Base-by-base conservation (phyloP, 1,284 basidiomycete genomes). In the Cutaneotrichosporon cyanovorans region DNA sequence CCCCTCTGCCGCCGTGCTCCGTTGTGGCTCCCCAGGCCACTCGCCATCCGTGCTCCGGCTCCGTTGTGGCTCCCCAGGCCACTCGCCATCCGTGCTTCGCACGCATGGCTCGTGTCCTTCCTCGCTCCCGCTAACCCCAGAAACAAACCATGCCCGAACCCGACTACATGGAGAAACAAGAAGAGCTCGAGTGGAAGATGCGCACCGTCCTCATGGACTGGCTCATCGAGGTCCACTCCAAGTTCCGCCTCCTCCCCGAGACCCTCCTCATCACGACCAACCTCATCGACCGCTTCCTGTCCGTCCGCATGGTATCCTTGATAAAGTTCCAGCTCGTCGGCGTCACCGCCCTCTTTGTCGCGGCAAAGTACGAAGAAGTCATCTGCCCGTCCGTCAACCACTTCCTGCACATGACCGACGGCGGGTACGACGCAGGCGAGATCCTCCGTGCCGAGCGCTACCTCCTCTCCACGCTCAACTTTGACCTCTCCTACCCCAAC, bases 211-310 rank as follows among this genome's bases (percentile, higher is more conserved):
- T 98, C 28, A 85, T 86, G 53, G 93, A 98, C 76, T 97, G 93
- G 95, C 78, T 98, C 50, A 84, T 98, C 57, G 91, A 97, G 73
- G 85, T 96, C 19, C 93, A 98, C 70, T 78, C 82, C 57, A 88
- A 90, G 60, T 96, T 97, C 77, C 84, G 84, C 49, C 79, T 98
- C 16, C 78, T 95, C 8, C 91, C 92, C 9, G 93, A 98, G 74
- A 97, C 93, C 0, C 81, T 98, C 41, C 97, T 93, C 76, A 81
- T 98, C 49, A 85, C 85, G 55, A 78, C 88, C 65, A 97, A 98
- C 77, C 83, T 97, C 63, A 86, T 97, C 63, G 95, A 98, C 73
- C 88, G 93, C 42, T 96, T 98, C 79, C 80, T 97, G 21, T 91
- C 89, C 3, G 77, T 81, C 2, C 85, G 91, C 7, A 83, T 87